Conservation (phyloP, 2,329 filamentous ascomycete genomes). For the Pyricularia pennisetigena region DNA sequence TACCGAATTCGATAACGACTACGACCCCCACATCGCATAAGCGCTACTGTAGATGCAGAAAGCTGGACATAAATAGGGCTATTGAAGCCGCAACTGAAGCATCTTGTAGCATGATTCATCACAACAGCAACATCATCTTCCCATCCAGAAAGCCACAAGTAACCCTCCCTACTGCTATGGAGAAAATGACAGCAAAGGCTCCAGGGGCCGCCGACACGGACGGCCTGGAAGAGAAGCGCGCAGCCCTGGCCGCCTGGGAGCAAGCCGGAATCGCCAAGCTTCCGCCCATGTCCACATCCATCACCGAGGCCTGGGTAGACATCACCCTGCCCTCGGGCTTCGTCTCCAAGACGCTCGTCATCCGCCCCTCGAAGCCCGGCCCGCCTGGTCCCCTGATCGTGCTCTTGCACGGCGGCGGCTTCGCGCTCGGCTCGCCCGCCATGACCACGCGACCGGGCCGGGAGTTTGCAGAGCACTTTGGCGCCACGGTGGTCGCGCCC, state of each 20-base stretch:
- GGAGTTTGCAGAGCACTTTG: constrained; percentile 5
- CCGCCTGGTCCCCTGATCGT: constrained; percentile 14
- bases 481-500: constrained; percentile 7
- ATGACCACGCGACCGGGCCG: constrained; percentile 4
- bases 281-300: neutral
- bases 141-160: neutral
- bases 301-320: neutral
- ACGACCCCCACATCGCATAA: no score
- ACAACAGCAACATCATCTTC: neutral
- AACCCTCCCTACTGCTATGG: neutral
- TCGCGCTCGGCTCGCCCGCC: constrained; percentile 11
- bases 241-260: neutral
- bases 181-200: neutral
- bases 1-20: neutral
- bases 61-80: no score
- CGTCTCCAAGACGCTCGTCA: neutral
- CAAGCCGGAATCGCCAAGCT: neutral
- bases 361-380: neutral
- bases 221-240: neutral
- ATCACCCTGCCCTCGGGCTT: neutral
- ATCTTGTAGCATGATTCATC: no score
- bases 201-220: neutral
- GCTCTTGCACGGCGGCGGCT: constrained; percentile 19
- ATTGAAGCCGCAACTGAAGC: no score
- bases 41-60: no score